Conservation (phyloP, 495 filamentous ascomycete genomes). For the Penicillium psychrofluorescens region DNA sequence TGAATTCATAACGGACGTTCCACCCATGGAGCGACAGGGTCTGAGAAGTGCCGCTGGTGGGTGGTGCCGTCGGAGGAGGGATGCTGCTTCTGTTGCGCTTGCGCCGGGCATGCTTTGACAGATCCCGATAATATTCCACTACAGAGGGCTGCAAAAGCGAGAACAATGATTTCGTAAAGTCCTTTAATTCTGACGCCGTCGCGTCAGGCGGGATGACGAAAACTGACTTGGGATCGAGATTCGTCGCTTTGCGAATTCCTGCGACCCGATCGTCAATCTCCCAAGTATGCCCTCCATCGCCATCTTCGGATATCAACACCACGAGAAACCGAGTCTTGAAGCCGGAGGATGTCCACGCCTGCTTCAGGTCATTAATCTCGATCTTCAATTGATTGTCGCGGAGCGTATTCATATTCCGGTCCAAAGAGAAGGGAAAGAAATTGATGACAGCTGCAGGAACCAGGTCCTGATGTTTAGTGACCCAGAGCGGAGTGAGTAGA, state of each 20-base stretch:
- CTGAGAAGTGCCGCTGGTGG: conserved; percentile 73
- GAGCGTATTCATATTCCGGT: conserved; percentile 60
- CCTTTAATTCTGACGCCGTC: conserved; percentile 50
- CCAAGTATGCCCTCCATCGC: conserved; percentile 47
- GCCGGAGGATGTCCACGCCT: conserved; percentile 54
- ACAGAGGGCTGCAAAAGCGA: conserved; percentile 52
- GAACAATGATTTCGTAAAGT: conserved; percentile 58
- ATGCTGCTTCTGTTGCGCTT: conserved; percentile 69
- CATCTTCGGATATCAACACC: conserved; percentile 64
- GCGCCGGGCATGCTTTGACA: conserved; percentile 79
- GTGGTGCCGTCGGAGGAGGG: conserved; percentile 77
- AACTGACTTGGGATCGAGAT: conserved; percentile 69
- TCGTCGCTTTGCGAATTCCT: conserved; percentile 67
- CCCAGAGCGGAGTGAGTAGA: conserved; percentile 71
- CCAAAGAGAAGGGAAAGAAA: conserved; percentile 63
- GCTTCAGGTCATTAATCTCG: conserved; percentile 72
- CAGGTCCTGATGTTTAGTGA: conserved; percentile 74
- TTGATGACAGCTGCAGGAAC: conserved; percentile 74
- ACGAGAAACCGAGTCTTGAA: conserved; percentile 71
- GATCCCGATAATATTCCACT: conserved; percentile 82
- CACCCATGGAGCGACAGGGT: conserved; percentile 78
- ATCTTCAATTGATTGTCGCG: conserved; percentile 83
- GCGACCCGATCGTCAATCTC: conserved; percentile 70
- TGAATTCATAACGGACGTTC: conserved; percentile 90
- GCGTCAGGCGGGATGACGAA: conserved; percentile 66